Evolutionary conservation across 148 eudicot genomes (phyloP).

Genomic region (Vaccinium vitisidaea): DNA sequence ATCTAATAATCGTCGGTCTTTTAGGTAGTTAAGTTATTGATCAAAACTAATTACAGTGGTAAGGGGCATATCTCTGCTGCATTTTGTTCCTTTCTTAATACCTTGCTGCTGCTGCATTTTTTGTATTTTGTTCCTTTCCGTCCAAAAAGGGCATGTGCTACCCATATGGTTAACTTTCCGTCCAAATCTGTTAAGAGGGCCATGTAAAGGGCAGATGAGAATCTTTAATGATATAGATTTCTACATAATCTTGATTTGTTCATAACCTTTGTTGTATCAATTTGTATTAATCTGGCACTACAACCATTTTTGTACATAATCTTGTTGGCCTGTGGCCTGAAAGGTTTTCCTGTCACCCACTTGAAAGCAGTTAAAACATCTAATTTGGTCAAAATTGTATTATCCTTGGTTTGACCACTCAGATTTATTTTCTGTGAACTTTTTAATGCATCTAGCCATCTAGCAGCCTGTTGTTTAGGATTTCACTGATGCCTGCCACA

Average conservation of each 20-base stretch:
- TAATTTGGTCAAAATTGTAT: neutral
- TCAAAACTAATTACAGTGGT: too few species aligned
- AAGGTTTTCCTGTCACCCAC: constrained; percentile 10
- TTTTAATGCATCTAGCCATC: neutral
- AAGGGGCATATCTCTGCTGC: too few species aligned
- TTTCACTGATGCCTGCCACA: neutral
- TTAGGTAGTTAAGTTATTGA: too few species aligned
- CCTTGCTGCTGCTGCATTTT: too few species aligned
- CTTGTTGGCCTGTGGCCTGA: neutral
- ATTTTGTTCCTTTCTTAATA: too few species aligned
- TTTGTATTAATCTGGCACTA: neutral
- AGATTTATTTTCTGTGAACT: neutral
- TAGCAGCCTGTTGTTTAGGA: neutral
- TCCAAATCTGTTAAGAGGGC: neutral
- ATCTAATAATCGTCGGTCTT: too few species aligned
- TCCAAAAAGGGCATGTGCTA: too few species aligned
- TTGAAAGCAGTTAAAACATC: neutral
- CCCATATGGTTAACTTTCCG: too few species aligned
- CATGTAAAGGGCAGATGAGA: neutral
- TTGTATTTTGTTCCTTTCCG: too few species aligned
- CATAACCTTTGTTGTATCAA: neutral
- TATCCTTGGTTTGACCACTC: neutral
- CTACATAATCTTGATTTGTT: neutral
- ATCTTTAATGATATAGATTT: neutral
- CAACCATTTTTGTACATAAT: neutral